phyloP scores from a whole-genome alignment of 2,329 filamentous ascomycete species.

The Xylariaceae sp. region DNA sequence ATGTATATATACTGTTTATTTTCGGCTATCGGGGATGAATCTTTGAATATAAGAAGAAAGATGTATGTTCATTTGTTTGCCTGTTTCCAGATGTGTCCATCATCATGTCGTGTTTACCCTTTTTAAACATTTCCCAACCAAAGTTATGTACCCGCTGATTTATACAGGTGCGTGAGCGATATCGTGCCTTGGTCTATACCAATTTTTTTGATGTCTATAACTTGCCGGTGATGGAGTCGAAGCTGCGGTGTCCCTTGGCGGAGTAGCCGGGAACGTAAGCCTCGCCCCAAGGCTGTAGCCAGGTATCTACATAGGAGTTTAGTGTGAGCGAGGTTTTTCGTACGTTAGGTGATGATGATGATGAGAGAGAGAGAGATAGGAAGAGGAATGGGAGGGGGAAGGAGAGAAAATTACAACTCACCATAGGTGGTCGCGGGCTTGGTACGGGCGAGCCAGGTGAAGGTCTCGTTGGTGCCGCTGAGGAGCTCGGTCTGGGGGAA shows the following conservation, averaged over 20 bases:
- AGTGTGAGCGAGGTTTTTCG: background rate
- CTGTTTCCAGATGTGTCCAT: too few species aligned
- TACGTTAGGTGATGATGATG: background rate
- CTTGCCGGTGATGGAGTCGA: conserved; percentile 9
- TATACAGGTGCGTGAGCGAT: too few species aligned
- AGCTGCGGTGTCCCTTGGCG: conserved; percentile 11
- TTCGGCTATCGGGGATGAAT: too few species aligned
- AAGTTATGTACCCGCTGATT: too few species aligned
- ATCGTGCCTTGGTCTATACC: conserved; percentile 49
- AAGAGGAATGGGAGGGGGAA: background rate
- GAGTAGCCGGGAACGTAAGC: conserved; percentile 14
- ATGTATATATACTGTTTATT: too few species aligned
- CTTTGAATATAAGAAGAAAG: too few species aligned
- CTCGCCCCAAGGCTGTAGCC: conserved; percentile 14
- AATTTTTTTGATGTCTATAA: conserved; percentile 27
- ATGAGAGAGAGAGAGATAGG: background rate
- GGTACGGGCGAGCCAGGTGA: conserved; percentile 12
- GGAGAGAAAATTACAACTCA: background rate
- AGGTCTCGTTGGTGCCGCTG: conserved; percentile 14
- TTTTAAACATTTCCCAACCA: too few species aligned
- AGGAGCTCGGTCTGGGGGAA: conserved; percentile 13
- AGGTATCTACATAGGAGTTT: conserved; percentile 7
- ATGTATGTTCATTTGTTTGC: too few species aligned
- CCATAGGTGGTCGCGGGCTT: conserved; percentile 14
- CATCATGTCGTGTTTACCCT: too few species aligned